Base-by-base conservation (phyloP, 306 rosid genomes). In the Astragalus glycyphyllos region DNA sequence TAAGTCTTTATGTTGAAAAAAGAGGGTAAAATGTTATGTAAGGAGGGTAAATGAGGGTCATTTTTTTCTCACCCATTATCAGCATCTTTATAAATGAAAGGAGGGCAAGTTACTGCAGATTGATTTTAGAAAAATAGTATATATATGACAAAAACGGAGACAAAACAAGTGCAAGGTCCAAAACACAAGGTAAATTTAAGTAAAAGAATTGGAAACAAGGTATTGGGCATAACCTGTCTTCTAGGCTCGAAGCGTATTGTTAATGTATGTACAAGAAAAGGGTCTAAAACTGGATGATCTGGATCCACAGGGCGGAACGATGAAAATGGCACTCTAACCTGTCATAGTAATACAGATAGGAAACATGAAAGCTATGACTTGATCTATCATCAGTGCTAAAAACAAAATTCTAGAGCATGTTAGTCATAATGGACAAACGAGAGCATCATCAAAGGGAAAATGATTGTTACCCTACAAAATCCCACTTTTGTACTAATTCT, bases 221-320 rank as follows among this genome's bases (percentile, higher is more conserved):
- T 72, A 73, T 59, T 8, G 29, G 15, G 42, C 70, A 70, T 58
- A 55, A 94, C 98, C 97, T 90, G 98, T 89, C 89, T 90, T 87
- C 97, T 87, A 37, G 98, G 98, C 81, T 94, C 98, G 55, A 94
- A 94, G 74, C 96, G 97, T 81, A 94, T 89, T 29, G 98, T 94
- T 63, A 94, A 73, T 50, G 96, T 94, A 82, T 94, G 98, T 46
- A 94, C 90, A 73, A 90, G 97, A 80, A 94, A 94, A 57, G 97
- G 98, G 69, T 94, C 98, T 61, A 94, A 72, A 46, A 87, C 79
- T 9, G 95, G 97, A 84, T 89, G 96, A 63, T 94, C 95, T 38
- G 96, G 97, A 68, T 90, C 86, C 70, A 89, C 97, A 0, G 96
- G 95, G 46, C 98, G 97, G 78, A 94, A 94, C 47, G 95, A 87